These are phyloP conservation scores for Xylaria sp. DNA, from an alignment of 2,329 filamentous ascomycete species.

Conservation along the genomic window DNA sequence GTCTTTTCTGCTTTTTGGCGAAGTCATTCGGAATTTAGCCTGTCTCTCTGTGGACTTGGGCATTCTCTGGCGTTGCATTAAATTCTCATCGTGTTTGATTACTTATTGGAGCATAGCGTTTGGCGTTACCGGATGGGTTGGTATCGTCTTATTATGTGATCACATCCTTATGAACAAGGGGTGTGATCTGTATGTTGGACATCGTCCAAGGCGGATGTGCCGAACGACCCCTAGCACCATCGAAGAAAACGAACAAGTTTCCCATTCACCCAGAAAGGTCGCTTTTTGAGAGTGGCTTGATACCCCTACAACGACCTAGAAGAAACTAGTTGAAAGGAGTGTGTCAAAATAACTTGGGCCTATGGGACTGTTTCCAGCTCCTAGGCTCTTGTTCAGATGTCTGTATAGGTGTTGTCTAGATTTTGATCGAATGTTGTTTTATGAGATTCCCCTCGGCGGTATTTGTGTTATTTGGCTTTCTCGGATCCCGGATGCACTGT, in stretches of 20 bases:
- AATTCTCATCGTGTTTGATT: conserved; percentile 40
- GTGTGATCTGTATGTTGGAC: conserved; percentile 12
- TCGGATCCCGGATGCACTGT: conserved; percentile 5
- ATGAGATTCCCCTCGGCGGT: conserved; percentile 29
- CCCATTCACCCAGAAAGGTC: conserved; percentile 1
- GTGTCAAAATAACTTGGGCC: conserved; percentile 6
- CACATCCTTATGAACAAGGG: conserved; percentile 30
- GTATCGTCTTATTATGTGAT: conserved; percentile 37
- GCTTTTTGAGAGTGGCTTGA: conserved; percentile 1
- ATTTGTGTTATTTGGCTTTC: conserved; percentile 19
- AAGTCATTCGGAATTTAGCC: conserved; percentile 32
- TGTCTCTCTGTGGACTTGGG: conserved; percentile 29
- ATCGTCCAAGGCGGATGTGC: conserved; percentile 13
- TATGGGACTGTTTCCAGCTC: conserved; percentile 3
- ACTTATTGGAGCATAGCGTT: conserved; percentile 50
- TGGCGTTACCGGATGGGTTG: conserved; percentile 46
- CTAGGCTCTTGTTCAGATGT: conserved; percentile 4
- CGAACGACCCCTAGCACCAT: conserved; percentile 5
- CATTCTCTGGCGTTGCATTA: conserved; percentile 42
- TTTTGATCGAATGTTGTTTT: conserved; percentile 20
- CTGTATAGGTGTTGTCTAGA: conserved; percentile 12
- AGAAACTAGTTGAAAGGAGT: conserved; percentile 1
- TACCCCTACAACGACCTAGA: conserved; percentile 16
- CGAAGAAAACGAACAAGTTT: conserved; percentile 10
- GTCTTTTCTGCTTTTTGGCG: conserved; percentile 19